Base-by-base conservation (phyloP, 2,329 filamentous ascomycete genomes). In the Sclerotiophoma versabilis region DNA sequence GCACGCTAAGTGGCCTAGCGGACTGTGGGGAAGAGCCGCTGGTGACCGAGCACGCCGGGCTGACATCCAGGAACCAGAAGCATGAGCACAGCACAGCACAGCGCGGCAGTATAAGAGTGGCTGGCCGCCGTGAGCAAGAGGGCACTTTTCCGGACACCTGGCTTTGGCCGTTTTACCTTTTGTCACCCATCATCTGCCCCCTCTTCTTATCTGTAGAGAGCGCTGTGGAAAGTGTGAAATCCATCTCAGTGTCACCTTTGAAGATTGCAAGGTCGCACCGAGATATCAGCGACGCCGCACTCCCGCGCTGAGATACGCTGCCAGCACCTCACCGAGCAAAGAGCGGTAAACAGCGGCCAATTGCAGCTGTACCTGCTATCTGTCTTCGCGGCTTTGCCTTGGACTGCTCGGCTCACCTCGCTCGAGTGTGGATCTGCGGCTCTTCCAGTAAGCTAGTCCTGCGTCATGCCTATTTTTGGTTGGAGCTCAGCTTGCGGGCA, bases 271-370 rank as follows among this genome's bases (percentile, higher is more conserved):
- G 56, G 57, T 65, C 43, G 54, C 51, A 65, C 65, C 45, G 38
- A 37, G 37, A 46, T 42, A 50, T 50, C 54, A 32, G 38, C 48
- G 47, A 14, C 45, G 43, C 44, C 38, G 32, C 30, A 15, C 12
- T 15, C 38, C 33, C 7, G 29, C 17, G 33, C 39, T 45, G 39
- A 44, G 29, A 27, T 49, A 45, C 22, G 36, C 52, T 19, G 38
- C 42, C 52, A 48, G 55, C 62, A 52, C 38, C 19, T 45, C 26
- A 33, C 48, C 5, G 23, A 19, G 30, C 44, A 68, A 69, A 66
- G 54, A 66, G 68, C 68, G 64, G 66, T 71, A 65, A 64, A 60
- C 55, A 56, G 58, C 47, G 53, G 42, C 71, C 70, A 74, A 73
- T 74, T 71, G 70, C 50, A 59, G 37, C 10, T 26, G 39, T 11